Conservation (phyloP, 1,139 yeast species). For the Scheffersomyces cryptocercus region DNA sequence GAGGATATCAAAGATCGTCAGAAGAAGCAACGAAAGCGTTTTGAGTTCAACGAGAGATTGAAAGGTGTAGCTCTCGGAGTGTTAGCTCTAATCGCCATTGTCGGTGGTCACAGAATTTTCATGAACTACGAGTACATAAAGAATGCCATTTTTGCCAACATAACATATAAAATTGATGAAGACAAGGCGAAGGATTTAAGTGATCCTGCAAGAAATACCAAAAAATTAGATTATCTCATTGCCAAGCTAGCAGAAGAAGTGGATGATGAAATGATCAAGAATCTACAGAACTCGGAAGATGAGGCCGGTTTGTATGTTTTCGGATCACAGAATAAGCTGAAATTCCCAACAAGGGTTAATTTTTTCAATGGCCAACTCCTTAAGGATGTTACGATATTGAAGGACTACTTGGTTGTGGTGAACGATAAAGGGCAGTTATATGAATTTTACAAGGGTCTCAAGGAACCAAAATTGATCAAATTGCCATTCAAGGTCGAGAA, state of each 20-base stretch:
- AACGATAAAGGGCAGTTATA: slow-evolving; percentile 72
- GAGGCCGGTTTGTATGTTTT: slow-evolving; percentile 39
- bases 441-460: slow-evolving; percentile 57
- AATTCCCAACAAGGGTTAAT: slow-evolving; percentile 59
- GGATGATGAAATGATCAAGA: slow-evolving; percentile 28
- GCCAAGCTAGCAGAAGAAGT: slow-evolving; percentile 35
- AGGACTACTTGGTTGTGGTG: slow-evolving; percentile 59
- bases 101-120: slow-evolving; percentile 41
- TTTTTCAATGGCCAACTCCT: slow-evolving; percentile 65
- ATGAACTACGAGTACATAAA: slow-evolving; percentile 44
- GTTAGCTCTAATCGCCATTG: slow-evolving; percentile 30
- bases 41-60: slow-evolving; percentile 35
- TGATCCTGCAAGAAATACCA: slow-evolving; percentile 31
- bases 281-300: slow-evolving; percentile 25
- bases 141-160: slow-evolving; percentile 23
- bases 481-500: slow-evolving; percentile 50
- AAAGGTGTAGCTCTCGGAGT: slow-evolving; percentile 37
- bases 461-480: slow-evolving; percentile 24
- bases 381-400: slow-evolving; percentile 55
- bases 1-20: slow-evolving; percentile 26
- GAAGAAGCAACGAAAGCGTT: slow-evolving; percentile 20
- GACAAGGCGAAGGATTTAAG: slow-evolving; percentile 26
- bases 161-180: slow-evolving; percentile 32
- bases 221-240: slow-evolving; percentile 23
- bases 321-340: slow-evolving; percentile 36